These are phyloP conservation scores for Teratosphaeria viscida DNA, from an alignment of 2,329 filamentous ascomycete species.

Conservation along the genomic window DNA sequence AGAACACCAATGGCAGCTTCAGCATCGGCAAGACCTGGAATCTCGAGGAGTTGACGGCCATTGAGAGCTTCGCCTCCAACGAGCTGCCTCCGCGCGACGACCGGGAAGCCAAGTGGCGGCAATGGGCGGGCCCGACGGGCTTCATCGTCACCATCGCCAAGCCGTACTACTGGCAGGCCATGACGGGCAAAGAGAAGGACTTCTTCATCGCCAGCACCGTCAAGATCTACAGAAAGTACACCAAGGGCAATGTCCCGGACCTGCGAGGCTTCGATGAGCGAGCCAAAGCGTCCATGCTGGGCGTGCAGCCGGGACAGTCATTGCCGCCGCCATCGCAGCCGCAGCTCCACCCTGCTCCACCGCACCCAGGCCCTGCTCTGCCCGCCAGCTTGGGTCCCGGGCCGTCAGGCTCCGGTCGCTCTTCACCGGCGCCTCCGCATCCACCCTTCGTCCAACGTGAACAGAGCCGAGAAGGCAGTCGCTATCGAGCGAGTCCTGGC, in stretches of 20 bases:
- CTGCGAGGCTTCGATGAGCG: conserved; percentile 71
- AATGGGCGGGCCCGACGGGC: conserved; percentile 74
- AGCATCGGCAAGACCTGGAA: conserved; percentile 99
- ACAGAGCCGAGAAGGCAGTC: conserved; percentile 20
- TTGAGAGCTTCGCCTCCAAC: conserved; percentile 60
- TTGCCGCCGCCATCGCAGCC: conserved; percentile 3
- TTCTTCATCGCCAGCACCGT: conserved; percentile 95
- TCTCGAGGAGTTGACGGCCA: conserved; percentile 73
- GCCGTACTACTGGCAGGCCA: conserved; percentile 93
- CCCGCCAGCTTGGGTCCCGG: background rate
- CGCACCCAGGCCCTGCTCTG: background rate
- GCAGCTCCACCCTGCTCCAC: background rate
- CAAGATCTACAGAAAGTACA: conserved; percentile 96
- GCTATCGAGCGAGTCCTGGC: conserved; percentile 20
- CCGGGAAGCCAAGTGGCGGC: conserved; percentile 50
- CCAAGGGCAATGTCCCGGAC: conserved; percentile 69
- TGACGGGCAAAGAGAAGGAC: conserved; percentile 91
- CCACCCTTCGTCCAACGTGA: conserved; percentile 24
- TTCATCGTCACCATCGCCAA: conserved; percentile 86
- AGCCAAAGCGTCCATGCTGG: conserved; percentile 67
- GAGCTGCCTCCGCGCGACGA: conserved; percentile 38
- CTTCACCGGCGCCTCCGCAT: conserved; percentile 16
- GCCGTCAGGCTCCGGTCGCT: background rate
- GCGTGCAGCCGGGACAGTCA: conserved; percentile 23
- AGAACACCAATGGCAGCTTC: conserved; percentile 87